Evolutionary conservation across 2,329 filamentous ascomycete species (phyloP).

Genomic region (Cytospora mali): DNA sequence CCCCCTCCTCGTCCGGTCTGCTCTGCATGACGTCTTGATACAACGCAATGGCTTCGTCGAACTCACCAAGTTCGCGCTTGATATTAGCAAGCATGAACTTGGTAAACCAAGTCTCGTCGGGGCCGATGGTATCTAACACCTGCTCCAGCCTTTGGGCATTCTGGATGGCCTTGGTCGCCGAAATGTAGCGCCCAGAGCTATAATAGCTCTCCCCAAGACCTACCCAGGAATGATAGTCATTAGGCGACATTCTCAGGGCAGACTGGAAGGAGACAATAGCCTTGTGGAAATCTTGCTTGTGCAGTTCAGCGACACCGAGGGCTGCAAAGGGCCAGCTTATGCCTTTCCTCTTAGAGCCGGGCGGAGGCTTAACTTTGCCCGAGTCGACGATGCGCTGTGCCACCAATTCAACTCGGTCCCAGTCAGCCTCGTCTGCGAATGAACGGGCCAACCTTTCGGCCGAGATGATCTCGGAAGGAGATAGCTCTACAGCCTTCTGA

Average conservation of each 20-base stretch:
- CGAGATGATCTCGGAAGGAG: conserved; percentile 79
- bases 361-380: conserved; percentile 86
- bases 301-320: conserved; percentile 89
- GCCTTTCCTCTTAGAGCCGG: conserved; percentile 89
- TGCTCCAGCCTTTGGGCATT: conserved; percentile 77
- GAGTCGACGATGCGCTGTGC: conserved; percentile 90
- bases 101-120: conserved; percentile 85
- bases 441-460: conserved; percentile 83
- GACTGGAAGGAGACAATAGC: conserved; percentile 92
- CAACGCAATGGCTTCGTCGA: conserved; percentile 75
- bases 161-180: conserved; percentile 88
- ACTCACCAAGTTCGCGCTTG: conserved; percentile 88
- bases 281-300: conserved; percentile 86
- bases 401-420: conserved; percentile 94
- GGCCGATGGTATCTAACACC: conserved; percentile 47
- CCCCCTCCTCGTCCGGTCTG: conserved; percentile 77
- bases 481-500: conserved; percentile 93
- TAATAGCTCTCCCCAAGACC: conserved; percentile 97
- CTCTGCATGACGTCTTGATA: conserved; percentile 73
- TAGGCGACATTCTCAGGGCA: conserved; percentile 78
- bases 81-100: conserved; percentile 97
- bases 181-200: conserved; percentile 88
- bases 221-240: conserved; percentile 94
- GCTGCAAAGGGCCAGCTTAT: conserved; percentile 97
- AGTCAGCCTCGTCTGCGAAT: conserved; percentile 89